Base-by-base conservation (phyloP, 371 early-diverging fungal species). In the Rozella allomycis region DNA sequence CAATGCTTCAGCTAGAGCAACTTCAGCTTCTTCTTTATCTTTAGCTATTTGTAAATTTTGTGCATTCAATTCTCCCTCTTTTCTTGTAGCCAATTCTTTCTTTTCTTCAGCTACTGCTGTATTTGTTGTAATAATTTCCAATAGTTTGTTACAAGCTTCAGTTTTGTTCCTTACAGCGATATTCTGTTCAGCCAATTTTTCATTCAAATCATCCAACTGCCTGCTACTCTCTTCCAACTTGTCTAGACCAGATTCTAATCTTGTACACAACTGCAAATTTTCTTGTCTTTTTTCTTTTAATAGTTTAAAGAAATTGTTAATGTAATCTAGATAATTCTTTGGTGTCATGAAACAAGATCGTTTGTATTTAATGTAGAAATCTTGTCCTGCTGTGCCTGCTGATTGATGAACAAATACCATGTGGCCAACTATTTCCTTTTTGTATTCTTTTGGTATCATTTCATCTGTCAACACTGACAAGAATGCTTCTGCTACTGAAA, bases 11-110 rank as follows among this genome's bases (percentile, higher is more conserved):
- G 59, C 55, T n/a, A 67, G 47, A 4, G 68, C 68, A 2, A 45
- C 52, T 34, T 67, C 68, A 18, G 68, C 68, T 46, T 67, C 68
- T 37, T 58, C 67, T 34, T 67, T 67, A 40, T 67, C 67, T 38
- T 55, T 55, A 5, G 64, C 64, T 31, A 67, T 67, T 45, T 67
- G 67, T 10, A 47, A 34, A 25, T 52, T 57, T 35, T 67, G 67
- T 3, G 41, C 43, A 21, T 58, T 63, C 16, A 66, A 40, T 36
- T 66, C 67, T n/a, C 31, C 39, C 18, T 52, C 63, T 33, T 66
- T 62, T 26, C 57, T 63, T 23, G 54, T 46, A 4, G 67, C 67
- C 19, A 63, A 42, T 11, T 42, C 46, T 35, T 66, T 66, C 32
- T 66, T 66, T 39, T 66, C 63, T 34, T 66, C 67, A 1, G 67